A percentile compares a stretch with the other conserved stretches of the same genome.
Evolutionary conservation across 2,329 filamentous ascomycete species (phyloP).

Genomic region (Fusarium scirpi): DNA sequence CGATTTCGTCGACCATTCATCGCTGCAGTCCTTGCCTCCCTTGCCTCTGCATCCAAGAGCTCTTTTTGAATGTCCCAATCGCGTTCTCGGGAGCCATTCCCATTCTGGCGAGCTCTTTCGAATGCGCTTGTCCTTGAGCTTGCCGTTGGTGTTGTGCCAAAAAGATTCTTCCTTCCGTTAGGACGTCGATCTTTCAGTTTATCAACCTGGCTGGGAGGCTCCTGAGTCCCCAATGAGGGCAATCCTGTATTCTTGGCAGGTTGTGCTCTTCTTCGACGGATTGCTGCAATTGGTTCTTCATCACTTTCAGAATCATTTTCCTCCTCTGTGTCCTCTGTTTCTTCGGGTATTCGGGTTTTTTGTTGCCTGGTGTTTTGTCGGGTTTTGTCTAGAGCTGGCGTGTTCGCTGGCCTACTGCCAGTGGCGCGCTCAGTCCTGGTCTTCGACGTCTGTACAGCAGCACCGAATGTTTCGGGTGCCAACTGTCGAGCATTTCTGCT

Average conservation of each 20-base stretch:
- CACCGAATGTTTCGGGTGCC: not conserved
- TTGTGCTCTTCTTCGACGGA: not conserved
- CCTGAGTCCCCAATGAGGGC: not conserved
- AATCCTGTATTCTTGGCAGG: not conserved
- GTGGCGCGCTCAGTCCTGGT: not conserved
- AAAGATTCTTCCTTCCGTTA: conserved; percentile 17
- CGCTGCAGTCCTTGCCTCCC: not conserved
- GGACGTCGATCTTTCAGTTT: not conserved
- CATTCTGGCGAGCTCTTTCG: conserved; percentile 8
- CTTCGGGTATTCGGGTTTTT: not conserved
- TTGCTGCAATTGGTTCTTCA: not conserved
- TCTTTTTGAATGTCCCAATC: conserved; percentile 34
- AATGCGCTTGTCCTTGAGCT: conserved; percentile 5
- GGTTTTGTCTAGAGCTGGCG: conserved; percentile 33
- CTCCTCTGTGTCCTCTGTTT: conserved; percentile 6
- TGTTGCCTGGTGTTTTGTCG: conserved; percentile 10
- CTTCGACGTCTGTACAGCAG: not conserved
- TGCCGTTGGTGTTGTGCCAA: conserved; percentile 3
- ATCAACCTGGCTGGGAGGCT: not conserved
- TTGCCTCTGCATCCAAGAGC: not conserved
- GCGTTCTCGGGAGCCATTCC: conserved; percentile 25
- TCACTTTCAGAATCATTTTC: not conserved
- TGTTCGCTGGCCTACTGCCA: conserved; percentile 33
- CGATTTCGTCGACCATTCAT: not conserved
- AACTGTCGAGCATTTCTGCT: not conserved